A percentile compares a stretch with the other conserved stretches of the same genome.
phyloP scores from a whole-genome alignment of 345 rosid species.

The Rhodamnia rubescens region DNA sequence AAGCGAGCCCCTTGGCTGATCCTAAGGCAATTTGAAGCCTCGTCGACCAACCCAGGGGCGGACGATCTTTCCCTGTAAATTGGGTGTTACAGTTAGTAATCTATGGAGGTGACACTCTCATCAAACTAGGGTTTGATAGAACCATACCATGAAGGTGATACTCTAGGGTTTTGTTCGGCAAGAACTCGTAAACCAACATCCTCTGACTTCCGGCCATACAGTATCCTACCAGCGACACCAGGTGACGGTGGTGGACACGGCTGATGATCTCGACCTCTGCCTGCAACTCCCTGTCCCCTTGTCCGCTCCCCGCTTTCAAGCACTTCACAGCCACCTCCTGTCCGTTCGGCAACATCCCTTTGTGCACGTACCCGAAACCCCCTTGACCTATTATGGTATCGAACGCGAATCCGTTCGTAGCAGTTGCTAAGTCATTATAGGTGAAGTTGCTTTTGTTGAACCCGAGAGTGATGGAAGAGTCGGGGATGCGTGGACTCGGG shows the following conservation, averaged over 20 bases:
- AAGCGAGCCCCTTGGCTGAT: slow-evolving; percentile 89
- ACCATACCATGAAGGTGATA: slow-evolving; percentile 58
- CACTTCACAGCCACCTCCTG: slow-evolving; percentile 85
- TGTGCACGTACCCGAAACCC: slow-evolving; percentile 86
- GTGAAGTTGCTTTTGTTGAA: slow-evolving; percentile 50
- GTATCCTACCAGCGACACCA: slow-evolving; percentile 81
- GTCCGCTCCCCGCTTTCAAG: slow-evolving; percentile 78
- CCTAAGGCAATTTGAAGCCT: slow-evolving; percentile 84
- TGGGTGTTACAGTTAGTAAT: neutral
- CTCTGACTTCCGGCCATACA: slow-evolving; percentile 53
- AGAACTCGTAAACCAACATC: slow-evolving; percentile 68
- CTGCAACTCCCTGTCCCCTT: slow-evolving; percentile 81
- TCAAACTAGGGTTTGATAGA: no score
- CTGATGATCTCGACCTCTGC: slow-evolving; percentile 94
- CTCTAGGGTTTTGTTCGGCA: slow-evolving; percentile 69
- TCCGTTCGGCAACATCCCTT: slow-evolving; percentile 55
- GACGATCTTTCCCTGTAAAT: slow-evolving; percentile 50
- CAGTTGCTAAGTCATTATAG: slow-evolving; percentile 62
- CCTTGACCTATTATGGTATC: slow-evolving; percentile 69
- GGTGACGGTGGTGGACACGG: slow-evolving; percentile 91
- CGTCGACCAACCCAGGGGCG: slow-evolving; percentile 59
- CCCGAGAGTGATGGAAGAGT: slow-evolving; percentile 30
- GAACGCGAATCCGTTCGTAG: slow-evolving; percentile 58
- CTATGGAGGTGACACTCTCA: neutral
- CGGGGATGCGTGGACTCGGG: slow-evolving; percentile 22